Evolutionary conservation across 352 stramenopile species (phyloP), one percentile per base, ranked within the genome.

Genomic region (Phytophthora pinifolia): DNA sequence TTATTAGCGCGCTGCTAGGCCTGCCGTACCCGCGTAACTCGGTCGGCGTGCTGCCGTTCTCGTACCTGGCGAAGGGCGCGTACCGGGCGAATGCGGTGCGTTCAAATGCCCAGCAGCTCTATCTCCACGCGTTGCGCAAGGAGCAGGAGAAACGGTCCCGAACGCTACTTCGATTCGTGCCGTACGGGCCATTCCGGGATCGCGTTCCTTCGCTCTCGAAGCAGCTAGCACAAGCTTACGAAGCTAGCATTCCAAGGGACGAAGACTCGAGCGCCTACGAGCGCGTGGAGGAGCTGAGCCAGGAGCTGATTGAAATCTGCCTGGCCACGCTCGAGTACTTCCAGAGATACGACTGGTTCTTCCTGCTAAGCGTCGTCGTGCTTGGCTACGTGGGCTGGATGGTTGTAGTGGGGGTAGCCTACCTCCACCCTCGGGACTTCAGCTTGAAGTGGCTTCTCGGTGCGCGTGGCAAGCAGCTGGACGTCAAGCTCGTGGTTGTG

Each of bases 311-410:
- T 58, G 73, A 67, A 36, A 74, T 89, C 31, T 91, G 80, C n/a
- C 72, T 94, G 44, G 79, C 73, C 9, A 79, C 78, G 31, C 57
- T 93, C 36, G 66, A 78, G 59, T 91, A 92, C 47, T 88, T 92
- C 41, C 85, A 93, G 61, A 68, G 78, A 33, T 93, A 93, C 59
- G 85, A 95, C 62, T 92, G 85, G 75, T 74, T 88, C 42, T 89
- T 92, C 46, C 62, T 95, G 32, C 67, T 90, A 18, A 76, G 67
- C 18, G 55, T 88, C n/a, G 83, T 95, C 25, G 79, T 92, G 4
- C 30, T 76, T 9, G 85, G 85, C 1, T 95, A 95, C 51, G 20
- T 90, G 1, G 78, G 85, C 46, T 95, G 83, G 83, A 88, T 95
- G 29, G 15, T 74, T 31, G 65, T 92, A 2, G 33, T 93, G 8